These are phyloP conservation scores for Neonectria ditissima DNA, from an alignment of 2,329 filamentous ascomycete species.

Conservation along the genomic window DNA sequence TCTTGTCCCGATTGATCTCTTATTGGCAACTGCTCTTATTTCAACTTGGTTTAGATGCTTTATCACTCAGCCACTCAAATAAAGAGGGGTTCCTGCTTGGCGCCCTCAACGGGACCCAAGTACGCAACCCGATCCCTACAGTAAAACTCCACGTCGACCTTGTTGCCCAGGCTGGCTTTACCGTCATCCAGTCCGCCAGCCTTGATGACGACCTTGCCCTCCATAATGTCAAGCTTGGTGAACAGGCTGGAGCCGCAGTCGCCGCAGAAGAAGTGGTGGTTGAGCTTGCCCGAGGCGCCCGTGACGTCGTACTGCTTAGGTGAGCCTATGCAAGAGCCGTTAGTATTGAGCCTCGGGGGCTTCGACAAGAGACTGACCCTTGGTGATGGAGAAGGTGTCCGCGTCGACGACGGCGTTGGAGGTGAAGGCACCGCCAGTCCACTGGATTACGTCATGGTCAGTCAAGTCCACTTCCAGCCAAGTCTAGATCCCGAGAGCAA, in stretches of 20 bases:
- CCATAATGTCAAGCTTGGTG: constrained; percentile 65
- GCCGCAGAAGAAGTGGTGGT: constrained; percentile 67
- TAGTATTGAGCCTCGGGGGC: neutral
- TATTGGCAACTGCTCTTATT: too few relatives aligned
- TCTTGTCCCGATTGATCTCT: too few relatives aligned
- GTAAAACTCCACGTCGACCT: constrained; percentile 65
- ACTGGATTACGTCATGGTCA: constrained; percentile 42
- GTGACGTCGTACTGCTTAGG: constrained; percentile 60
- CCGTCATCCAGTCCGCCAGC: constrained; percentile 63
- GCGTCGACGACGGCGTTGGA: constrained; percentile 65
- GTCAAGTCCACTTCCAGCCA: neutral
- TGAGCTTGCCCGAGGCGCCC: constrained; percentile 64
- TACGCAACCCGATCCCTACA: constrained; percentile 62
- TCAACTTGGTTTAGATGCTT: too few relatives aligned
- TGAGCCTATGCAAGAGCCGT: constrained; percentile 48
- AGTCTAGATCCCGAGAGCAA: neutral
- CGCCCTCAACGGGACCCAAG: constrained; percentile 55
- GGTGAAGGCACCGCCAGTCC: constrained; percentile 66
- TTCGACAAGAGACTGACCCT: constrained; percentile 51
- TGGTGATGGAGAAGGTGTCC: constrained; percentile 59
- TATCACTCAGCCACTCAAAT: neutral
- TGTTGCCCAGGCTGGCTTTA: constrained; percentile 55
- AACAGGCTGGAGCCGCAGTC: constrained; percentile 64
- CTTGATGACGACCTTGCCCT: constrained; percentile 62
- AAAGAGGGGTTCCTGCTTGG: constrained; percentile 57